Evolutionary conservation across 768 basidiomycete species (phyloP).

Genomic region (Tricholoma flavovirens): DNA sequence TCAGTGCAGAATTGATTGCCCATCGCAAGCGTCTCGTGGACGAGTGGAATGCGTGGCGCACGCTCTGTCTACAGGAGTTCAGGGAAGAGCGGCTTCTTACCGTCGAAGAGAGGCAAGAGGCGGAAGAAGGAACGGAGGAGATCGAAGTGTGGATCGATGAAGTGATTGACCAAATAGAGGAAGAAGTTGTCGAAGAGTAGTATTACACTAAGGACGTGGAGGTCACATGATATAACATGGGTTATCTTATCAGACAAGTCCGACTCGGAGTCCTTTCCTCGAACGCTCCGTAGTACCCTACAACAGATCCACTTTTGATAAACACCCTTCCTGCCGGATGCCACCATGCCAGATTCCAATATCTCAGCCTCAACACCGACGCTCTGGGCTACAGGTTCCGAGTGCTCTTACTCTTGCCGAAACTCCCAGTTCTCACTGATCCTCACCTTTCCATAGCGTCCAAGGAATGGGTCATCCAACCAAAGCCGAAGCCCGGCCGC

Average conservation of each 20-base stretch:
- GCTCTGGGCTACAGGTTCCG: conserved; percentile 72
- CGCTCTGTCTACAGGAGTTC: conserved; percentile 39
- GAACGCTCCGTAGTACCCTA: background rate
- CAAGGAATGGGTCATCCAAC: conserved; percentile 86
- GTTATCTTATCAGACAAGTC: conserved; percentile 50
- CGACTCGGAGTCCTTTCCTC: no score
- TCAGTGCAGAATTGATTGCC: conserved; percentile 89
- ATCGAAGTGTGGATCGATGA: conserved; percentile 95
- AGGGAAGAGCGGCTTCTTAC: conserved; percentile 9
- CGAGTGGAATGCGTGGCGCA: conserved; percentile 99
- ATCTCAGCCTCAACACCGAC: conserved; percentile 39
- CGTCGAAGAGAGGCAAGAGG: conserved; percentile 9
- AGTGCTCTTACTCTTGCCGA: conserved; percentile 5
- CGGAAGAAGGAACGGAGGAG: conserved; percentile 67
- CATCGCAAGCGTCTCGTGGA: conserved; percentile 88
- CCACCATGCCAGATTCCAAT: conserved; percentile 14
- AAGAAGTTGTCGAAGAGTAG: conserved; percentile 54
- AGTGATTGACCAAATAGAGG: conserved; percentile 87
- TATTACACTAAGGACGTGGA: no score
- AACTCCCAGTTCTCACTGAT: conserved; percentile 1
- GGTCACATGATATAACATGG: no score
- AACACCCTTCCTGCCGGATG: conserved; percentile 10
- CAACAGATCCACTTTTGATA: conserved; percentile 9
- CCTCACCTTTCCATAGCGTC: conserved; percentile 46
- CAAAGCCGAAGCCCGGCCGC: conserved; percentile 81